These are phyloP conservation scores for Radiomyces spectabilis DNA, from an alignment of 192 early-diverging fungal genomes.

Conservation along the genomic window DNA sequence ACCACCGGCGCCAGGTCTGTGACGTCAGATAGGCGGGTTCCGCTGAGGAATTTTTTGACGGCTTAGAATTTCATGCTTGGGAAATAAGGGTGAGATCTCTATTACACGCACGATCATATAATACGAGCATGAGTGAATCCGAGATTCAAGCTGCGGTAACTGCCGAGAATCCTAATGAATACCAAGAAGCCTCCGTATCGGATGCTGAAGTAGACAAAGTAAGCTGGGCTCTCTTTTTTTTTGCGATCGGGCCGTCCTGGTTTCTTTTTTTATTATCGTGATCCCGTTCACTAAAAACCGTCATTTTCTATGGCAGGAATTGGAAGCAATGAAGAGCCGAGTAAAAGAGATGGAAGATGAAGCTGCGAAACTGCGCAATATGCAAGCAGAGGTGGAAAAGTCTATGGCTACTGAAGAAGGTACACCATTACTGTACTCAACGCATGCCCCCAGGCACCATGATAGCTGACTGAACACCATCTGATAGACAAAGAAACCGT, in stretches of 20 bases:
- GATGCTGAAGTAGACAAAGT: slow-evolving; percentile 17
- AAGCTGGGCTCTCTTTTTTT: not conserved
- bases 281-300: not conserved
- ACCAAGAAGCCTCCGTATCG: not conserved
- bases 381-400: slow-evolving; percentile 73
- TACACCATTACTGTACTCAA: slow-evolving; percentile 5
- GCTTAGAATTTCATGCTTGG: too few relatives aligned
- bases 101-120: too few relatives aligned
- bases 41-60: too few relatives aligned
- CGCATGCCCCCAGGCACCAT: not conserved
- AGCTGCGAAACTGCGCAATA: slow-evolving; percentile 68
- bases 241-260: not conserved
- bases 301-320: slow-evolving; percentile 40
- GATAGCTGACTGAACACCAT: not conserved
- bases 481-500: slow-evolving; percentile 58
- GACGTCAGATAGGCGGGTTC: too few relatives aligned
- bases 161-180: too few relatives aligned
- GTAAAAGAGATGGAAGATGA: slow-evolving; percentile 79
- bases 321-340: slow-evolving; percentile 73
- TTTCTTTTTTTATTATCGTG: not conserved
- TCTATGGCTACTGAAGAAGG: slow-evolving; percentile 56
- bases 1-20: too few relatives aligned
- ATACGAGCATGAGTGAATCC: too few relatives aligned
- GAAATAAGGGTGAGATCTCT: too few relatives aligned
- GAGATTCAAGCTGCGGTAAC: too few relatives aligned